phyloP scores from a whole-genome alignment of 2,329 filamentous ascomycete species.

The Colletotrichum sp. region DNA sequence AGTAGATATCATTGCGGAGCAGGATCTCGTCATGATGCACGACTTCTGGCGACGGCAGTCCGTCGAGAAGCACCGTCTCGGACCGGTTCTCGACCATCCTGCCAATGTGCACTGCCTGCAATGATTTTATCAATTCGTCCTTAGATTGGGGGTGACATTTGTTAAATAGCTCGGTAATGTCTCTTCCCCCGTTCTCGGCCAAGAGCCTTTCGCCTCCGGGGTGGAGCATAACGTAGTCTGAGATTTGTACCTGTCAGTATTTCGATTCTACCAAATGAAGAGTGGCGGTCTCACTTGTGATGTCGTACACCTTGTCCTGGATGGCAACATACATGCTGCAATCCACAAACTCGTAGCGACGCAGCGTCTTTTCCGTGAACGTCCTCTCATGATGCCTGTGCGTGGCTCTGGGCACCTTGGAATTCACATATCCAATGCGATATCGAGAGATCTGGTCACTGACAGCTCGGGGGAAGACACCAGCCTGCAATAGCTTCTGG shows the following conservation, averaged over 20 bases:
- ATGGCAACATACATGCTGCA: slow-evolving; percentile 8
- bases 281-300: not conserved
- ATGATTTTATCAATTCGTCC: not conserved
- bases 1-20: not conserved
- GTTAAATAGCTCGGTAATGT: slow-evolving; percentile 13
- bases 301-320: slow-evolving; percentile 16
- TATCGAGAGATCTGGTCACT: not conserved
- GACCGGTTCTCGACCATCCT: not conserved
- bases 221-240: slow-evolving; percentile 18
- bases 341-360: not conserved
- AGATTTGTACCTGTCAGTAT: rapidly evolving
- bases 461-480: not conserved
- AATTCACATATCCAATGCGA: not conserved
- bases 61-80: not conserved
- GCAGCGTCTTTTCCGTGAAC: not conserved
- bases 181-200: not conserved
- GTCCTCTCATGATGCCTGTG: not conserved
- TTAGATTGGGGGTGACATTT: not conserved
- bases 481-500: not conserved
- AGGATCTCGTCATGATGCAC: not conserved
- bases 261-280: rapidly evolving
- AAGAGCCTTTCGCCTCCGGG: slow-evolving; percentile 10
- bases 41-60: not conserved
- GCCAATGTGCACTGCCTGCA: not conserved
- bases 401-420: not conserved